Evolutionary conservation across 768 basidiomycete genomes (phyloP), one percentile per base, ranked within the genome.

Genomic region (Boletus bicolor): DNA sequence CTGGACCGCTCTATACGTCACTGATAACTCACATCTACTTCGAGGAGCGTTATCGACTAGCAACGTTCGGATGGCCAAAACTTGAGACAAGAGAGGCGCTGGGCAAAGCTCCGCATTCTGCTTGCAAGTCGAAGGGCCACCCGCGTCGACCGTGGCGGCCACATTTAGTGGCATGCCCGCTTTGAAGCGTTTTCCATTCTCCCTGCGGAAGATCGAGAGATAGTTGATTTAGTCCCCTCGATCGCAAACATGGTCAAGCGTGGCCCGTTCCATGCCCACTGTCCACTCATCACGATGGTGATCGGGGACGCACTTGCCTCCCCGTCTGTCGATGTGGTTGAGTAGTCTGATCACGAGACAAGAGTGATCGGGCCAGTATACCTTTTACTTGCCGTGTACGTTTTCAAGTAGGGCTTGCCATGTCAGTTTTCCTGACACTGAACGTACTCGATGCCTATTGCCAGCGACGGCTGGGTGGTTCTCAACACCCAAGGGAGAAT

Each of bases 341-440:
- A 12, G n/a, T 10, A 24, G 19, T 34, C n/a, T 7, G 21, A 24
- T 24, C 21, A 24, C 21, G 21, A 24, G 21, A 24, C 30, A 21
- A 21, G 45, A 34, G 19, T 35, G 32, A 11, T 46, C 6, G 12
- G 26, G 1, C 10, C 9, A 19, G 19, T 19, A 28, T 39, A 17
- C 75, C 81, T 84, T 41, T 76, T 79, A 24, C 68, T 72, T 5
- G 82, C 82, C 39, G 69, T 67, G 68, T 86, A 85, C 64, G 82
- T 78, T 48, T 73, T 66, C 46, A 82, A 71, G 60, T 70, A 76
- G 6, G 81, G 79, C 61, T 79, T 77, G 5, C 83, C 78, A 5
- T 78, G 61, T 3, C 21, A 24, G 44, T 81, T 69, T 60, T 83
- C 77, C 83, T 80, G 78, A 55, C 67, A 64, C 46, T 71, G 74